Conservation (phyloP, 2,329 filamentous ascomycete species). For the Alternaria tenuissima region DNA sequence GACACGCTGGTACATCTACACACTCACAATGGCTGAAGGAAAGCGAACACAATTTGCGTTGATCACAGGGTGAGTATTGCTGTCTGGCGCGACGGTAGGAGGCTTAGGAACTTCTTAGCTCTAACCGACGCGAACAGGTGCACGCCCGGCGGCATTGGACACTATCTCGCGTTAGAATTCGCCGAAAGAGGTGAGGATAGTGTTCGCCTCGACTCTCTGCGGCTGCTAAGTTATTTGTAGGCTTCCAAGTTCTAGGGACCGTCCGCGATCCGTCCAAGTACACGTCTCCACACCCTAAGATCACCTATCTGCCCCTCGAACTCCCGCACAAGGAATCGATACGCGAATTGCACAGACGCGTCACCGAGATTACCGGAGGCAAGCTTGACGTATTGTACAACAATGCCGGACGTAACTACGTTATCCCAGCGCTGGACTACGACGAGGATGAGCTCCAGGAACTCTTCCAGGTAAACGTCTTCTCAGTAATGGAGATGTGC, state of each 20-base stretch:
- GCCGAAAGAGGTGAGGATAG: slow-evolving; percentile 51
- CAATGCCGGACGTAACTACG: slow-evolving; percentile 66
- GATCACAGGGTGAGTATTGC: slow-evolving; percentile 47
- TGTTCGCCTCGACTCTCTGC: not conserved
- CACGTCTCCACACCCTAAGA: slow-evolving; percentile 57
- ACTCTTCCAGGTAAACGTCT: slow-evolving; percentile 59
- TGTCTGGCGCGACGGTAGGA: not conserved
- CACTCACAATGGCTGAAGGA: slow-evolving; percentile 22
- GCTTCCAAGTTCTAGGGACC: slow-evolving; percentile 66
- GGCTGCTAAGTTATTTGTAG: slow-evolving; percentile 31
- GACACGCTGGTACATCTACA: not conserved
- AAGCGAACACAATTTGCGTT: slow-evolving; percentile 41
- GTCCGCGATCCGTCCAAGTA: slow-evolving; percentile 62
- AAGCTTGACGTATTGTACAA: slow-evolving; percentile 66
- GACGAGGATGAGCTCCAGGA: slow-evolving; percentile 47
- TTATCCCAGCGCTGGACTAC: slow-evolving; percentile 65
- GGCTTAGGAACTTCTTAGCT: not conserved
- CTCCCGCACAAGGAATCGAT: slow-evolving; percentile 62
- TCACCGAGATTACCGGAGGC: slow-evolving; percentile 57
- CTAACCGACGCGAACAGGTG: slow-evolving; percentile 48
- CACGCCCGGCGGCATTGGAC: slow-evolving; percentile 65
- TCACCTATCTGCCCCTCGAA: slow-evolving; percentile 64
- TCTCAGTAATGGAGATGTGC: slow-evolving; percentile 66
- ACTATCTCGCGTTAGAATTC: slow-evolving; percentile 66
- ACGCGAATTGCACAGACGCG: slow-evolving; percentile 55